Conservation (phyloP, 2,329 filamentous ascomycete genomes). For the Penicillium paneum region DNA sequence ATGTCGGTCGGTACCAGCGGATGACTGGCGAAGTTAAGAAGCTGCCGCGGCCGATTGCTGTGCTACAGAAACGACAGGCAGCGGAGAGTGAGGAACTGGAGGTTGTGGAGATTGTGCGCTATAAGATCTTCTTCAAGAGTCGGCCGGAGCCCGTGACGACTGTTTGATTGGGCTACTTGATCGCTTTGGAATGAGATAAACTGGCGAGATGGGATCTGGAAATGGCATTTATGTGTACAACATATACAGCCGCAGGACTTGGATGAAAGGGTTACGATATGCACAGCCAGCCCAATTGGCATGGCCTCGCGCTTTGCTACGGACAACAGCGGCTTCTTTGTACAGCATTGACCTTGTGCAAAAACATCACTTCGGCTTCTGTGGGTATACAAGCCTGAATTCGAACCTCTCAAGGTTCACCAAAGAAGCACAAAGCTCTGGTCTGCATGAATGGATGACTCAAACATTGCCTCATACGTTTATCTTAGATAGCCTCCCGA, state of each 20-base stretch:
- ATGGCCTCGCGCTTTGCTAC: not conserved
- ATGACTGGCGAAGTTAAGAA: conserved; percentile 89
- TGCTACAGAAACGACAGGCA: conserved; percentile 63
- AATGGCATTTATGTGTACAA: not conserved
- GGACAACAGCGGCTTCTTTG: not conserved
- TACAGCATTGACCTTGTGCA: not conserved
- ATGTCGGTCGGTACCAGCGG: conserved; percentile 83
- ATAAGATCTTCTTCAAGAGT: conserved; percentile 79
- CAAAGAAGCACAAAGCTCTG: not conserved
- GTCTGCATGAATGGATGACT: conserved; percentile 7
- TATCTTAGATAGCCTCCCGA: not conserved
- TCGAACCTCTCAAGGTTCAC: not conserved
- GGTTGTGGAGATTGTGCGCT: conserved; percentile 81
- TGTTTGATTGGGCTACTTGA: conserved; percentile 19
- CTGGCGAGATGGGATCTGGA: not conserved
- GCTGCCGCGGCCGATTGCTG: conserved; percentile 70
- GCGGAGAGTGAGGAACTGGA: conserved; percentile 55
- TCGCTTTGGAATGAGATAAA: not conserved
- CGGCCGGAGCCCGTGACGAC: conserved; percentile 78
- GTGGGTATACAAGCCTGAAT: not conserved
- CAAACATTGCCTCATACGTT: conserved; percentile 8
- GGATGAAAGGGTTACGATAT: not conserved
- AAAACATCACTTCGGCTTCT: not conserved
- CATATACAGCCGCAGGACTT: not conserved
- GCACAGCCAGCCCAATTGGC: not conserved